Percentiles rank a stretch among this genome's conserved stretches.
These are phyloP conservation scores for Suillus cothurnatus DNA, from an alignment of 768 basidiomycete genomes.

Conservation along the genomic window DNA sequence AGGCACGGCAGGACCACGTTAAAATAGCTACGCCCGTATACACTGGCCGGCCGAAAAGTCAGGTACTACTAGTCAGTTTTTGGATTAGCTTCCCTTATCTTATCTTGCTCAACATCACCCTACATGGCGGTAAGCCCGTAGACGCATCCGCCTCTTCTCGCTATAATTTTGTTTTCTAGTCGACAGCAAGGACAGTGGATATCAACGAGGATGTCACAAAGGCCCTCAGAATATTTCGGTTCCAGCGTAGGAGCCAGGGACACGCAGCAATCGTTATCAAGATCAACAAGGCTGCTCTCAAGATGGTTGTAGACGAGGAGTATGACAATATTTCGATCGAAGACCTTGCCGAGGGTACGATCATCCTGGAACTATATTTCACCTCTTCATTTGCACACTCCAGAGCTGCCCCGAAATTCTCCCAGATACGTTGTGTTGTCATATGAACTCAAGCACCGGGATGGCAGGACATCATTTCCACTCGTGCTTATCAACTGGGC, in stretches of 20 bases:
- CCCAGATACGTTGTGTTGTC: constrained; percentile 87
- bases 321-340: constrained; percentile 76
- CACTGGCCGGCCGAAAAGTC: no score
- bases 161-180: constrained; percentile 8
- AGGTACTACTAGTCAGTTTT: no score
- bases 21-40: no score
- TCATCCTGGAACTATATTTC: constrained; percentile 6
- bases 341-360: constrained; percentile 83
- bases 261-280: constrained; percentile 85
- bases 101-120: neutral
- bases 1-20: no score
- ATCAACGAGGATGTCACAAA: constrained; percentile 80
- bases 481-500: constrained; percentile 89
- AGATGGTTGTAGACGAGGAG: constrained; percentile 84
- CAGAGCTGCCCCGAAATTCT: constrained; percentile 86
- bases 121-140: constrained; percentile 3
- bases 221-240: constrained; percentile 82
- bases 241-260: constrained; percentile 62
- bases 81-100: neutral
- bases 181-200: constrained; percentile 62
- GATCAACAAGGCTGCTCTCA: constrained; percentile 81
- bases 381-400: neutral
- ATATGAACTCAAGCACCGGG: constrained; percentile 75
- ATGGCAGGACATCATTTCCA: constrained; percentile 85
- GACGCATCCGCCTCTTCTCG: neutral